These are phyloP conservation scores for Pestalotiopsis sp. DNA, from an alignment of 2,329 filamentous ascomycete species.

Conservation along the genomic window DNA sequence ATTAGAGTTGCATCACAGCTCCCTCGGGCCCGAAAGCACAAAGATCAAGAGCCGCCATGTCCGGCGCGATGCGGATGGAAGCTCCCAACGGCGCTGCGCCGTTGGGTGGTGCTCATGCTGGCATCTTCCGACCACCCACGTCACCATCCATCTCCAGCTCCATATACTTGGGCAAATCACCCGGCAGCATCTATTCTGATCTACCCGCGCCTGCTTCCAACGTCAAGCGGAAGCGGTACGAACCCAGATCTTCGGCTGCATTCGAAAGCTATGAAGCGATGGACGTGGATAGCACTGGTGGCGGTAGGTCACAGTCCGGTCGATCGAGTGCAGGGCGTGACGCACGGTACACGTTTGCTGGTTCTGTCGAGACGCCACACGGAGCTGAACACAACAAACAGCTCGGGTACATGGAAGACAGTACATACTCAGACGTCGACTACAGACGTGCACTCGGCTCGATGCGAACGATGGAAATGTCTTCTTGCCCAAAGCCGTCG, in stretches of 20 bases:
- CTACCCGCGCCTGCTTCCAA: constrained; percentile 32
- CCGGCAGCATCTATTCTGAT: constrained; percentile 41
- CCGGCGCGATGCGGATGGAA: constrained; percentile 38
- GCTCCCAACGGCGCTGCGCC: constrained; percentile 25
- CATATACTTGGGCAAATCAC: constrained; percentile 41
- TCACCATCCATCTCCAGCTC: constrained; percentile 43
- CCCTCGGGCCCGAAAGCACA: neutral
- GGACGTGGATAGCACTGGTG: constrained; percentile 30
- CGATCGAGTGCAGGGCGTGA: constrained; percentile 24
- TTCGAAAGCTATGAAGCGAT: constrained; percentile 34
- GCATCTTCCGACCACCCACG: constrained; percentile 49
- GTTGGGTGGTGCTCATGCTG: constrained; percentile 42
- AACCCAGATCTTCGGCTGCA: constrained; percentile 35
- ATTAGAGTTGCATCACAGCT: neutral
- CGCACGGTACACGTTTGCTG: constrained; percentile 52
- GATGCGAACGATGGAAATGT: constrained; percentile 41
- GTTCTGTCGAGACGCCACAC: constrained; percentile 55
- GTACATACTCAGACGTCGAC: constrained; percentile 59
- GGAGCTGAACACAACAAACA: constrained; percentile 29
- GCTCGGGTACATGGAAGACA: constrained; percentile 49
- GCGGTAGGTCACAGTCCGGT: constrained; percentile 23
- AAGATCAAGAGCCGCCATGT: constrained; percentile 31
- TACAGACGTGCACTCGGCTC: constrained; percentile 57
- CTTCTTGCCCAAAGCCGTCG: constrained; percentile 30
- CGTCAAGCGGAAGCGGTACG: constrained; percentile 45